These are phyloP conservation scores for Cladophialophora chaetospira DNA, from an alignment of 2,329 filamentous ascomycete species.

Conservation along the genomic window DNA sequence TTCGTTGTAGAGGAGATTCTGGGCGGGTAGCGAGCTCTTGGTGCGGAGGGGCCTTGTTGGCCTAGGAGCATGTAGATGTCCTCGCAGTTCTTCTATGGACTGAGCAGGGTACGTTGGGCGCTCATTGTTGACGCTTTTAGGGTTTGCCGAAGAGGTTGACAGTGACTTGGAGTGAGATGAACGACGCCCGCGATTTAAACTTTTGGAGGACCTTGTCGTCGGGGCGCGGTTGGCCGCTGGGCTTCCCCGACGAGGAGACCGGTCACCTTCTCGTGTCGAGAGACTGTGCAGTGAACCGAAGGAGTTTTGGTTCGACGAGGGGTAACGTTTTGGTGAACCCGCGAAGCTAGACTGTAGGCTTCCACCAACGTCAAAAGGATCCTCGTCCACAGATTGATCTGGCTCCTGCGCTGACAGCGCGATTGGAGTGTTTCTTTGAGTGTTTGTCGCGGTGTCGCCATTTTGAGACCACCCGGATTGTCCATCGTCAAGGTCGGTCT, in stretches of 20 bases:
- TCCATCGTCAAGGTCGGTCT: background rate
- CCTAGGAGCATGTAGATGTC: slow-evolving; percentile 45
- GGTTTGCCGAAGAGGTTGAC: slow-evolving; percentile 23
- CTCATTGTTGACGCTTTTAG: slow-evolving; percentile 22
- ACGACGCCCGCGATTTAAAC: slow-evolving; percentile 19
- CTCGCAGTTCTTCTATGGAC: slow-evolving; percentile 50
- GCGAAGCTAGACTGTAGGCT: slow-evolving; percentile 3
- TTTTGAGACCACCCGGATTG: slow-evolving; percentile 8
- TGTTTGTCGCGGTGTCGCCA: slow-evolving; percentile 19
- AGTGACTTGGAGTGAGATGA: slow-evolving; percentile 31
- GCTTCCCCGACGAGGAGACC: background rate
- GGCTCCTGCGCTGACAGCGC: slow-evolving; percentile 21
- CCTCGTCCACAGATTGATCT: slow-evolving; percentile 21
- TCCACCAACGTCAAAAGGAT: slow-evolving; percentile 11
- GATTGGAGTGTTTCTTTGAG: slow-evolving; percentile 27
- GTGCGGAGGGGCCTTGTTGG: slow-evolving; percentile 44
- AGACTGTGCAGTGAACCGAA: slow-evolving; percentile 25
- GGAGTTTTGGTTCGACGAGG: slow-evolving; percentile 24
- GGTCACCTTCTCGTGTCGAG: slow-evolving; percentile 14
- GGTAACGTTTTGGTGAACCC: slow-evolving; percentile 13
- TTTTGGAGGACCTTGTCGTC: slow-evolving; percentile 20
- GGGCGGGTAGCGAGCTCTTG: slow-evolving; percentile 48
- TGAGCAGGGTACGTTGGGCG: slow-evolving; percentile 51
- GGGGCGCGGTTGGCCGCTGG: slow-evolving; percentile 18
- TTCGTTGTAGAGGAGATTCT: slow-evolving; percentile 36